Evolutionary conservation across 768 basidiomycete species (phyloP), one percentile per base, ranked within the genome.

Genomic region (Amanita fuliginea): DNA sequence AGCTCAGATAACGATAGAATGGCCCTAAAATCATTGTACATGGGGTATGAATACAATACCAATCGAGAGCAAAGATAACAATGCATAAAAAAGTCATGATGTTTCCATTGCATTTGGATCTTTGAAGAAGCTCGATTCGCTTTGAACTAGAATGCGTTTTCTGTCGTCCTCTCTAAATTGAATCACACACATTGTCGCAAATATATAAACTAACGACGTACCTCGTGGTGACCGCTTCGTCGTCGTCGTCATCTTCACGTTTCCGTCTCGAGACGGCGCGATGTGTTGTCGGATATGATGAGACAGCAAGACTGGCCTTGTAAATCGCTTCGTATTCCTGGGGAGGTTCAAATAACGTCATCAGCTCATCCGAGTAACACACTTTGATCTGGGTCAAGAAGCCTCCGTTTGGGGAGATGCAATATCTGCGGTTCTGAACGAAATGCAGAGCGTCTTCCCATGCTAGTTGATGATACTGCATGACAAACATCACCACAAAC

Each of bases 271-370:
- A 63, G 1, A 72, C 72, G 6, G 69, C 60, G 46, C 73, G 69
- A 47, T 73, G 69, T 45, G 64, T 67, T 11, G 62, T 54, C 0
- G 81, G 80, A 57, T 76, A 84, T 2, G 69, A 65, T 4, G 79
- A 78, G 28, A 90, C 73, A 0, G 86, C 86, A 19, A 78, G 69
- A 49, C 70, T 78, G 7, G 92, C 92, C 57, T 78, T 81, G 62
- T 93, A 89, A 60, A 95, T 95, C 3, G 90, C 86, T 64, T 94
- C 89, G 55, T 93, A 95, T 69, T 93, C 92, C 90, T 93, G 57
- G 22, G 26, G 22, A 3, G 22, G 22, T 24, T 52, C 24, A 41
- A 10, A 32, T 22, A 21, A 49, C 33, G 9, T 14, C 16, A 36
- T 18, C 8, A 24, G 26, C 22, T 28, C 16, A 28, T n/a, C 10